These are phyloP conservation scores for Phylloboletellus chloephorus DNA, from an alignment of 1,284 basidiomycete species.

Conservation along the genomic window DNA sequence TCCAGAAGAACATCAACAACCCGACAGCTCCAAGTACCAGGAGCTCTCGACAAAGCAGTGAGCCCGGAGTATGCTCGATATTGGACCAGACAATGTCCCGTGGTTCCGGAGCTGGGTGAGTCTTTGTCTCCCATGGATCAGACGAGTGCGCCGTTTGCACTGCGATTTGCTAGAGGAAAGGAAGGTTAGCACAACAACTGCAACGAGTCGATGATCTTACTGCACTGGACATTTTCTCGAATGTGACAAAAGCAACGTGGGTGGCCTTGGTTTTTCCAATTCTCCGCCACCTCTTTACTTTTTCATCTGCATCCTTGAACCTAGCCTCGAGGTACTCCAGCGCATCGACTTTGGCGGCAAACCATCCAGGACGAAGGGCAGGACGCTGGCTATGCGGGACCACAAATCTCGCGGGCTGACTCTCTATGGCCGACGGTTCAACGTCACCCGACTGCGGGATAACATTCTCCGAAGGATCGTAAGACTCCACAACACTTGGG, in stretches of 20 bases:
- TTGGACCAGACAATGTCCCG: constrained; percentile 95
- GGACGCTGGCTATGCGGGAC: constrained; percentile 71
- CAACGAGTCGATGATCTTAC: constrained; percentile 39
- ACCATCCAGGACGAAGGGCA: constrained; percentile 63
- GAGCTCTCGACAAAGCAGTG: constrained; percentile 59
- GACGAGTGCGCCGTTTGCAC: constrained; percentile 81
- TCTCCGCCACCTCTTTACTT: constrained; percentile 62
- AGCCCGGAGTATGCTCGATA: constrained; percentile 60
- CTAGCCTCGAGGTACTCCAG: constrained; percentile 77
- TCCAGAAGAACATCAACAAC: constrained; percentile 78
- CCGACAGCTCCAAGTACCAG: constrained; percentile 66
- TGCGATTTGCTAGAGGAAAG: constrained; percentile 70
- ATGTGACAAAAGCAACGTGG: constrained; percentile 91
- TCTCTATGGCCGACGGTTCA: constrained; percentile 47
- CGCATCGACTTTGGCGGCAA: constrained; percentile 72
- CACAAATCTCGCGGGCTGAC: constrained; percentile 51
- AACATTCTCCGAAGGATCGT: constrained; percentile 59
- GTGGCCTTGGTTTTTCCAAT: constrained; percentile 73
- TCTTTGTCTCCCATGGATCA: constrained; percentile 59
- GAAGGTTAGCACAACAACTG: neutral
- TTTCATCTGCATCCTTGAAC: constrained; percentile 76
- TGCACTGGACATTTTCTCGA: constrained; percentile 89
- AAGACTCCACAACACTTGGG: constrained; percentile 73
- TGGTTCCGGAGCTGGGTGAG: constrained; percentile 85
- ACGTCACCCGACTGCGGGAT: constrained; percentile 39